Conservation (phyloP, 345 rosid species). For the thale cress (Arabidopsis thaliana) region TAIR10.1 NC_003070.9:704501-705000, state of each 20-base stretch:
- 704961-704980: slow-evolving; percentile 25
- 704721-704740: slow-evolving; percentile 28
- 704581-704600: slow-evolving; percentile 75
- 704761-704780: slow-evolving; percentile 18
- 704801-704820: slow-evolving; percentile 25
- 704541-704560: slow-evolving; percentile 8
- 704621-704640: slow-evolving; percentile 99
- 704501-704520: slow-evolving; percentile 14
- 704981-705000: slow-evolving; percentile 32
- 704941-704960: slow-evolving; percentile 44
- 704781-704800: slow-evolving; percentile 22
- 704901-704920: slow-evolving; percentile 21
- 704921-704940: slow-evolving; percentile 35
- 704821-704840: slow-evolving; percentile 33
- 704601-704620: slow-evolving; percentile 90
- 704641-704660: slow-evolving; percentile 97
- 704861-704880: slow-evolving; percentile 21
- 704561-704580: neutral
- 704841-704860: slow-evolving; percentile 38
- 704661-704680: slow-evolving; percentile 76
- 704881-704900: slow-evolving; percentile 34
- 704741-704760: slow-evolving; percentile 29
- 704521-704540: neutral
- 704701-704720: slow-evolving; percentile 12
- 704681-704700: slow-evolving; percentile 25